These are phyloP conservation scores for Alternaria rosae DNA, from an alignment of 2,329 filamentous ascomycete species.

Conservation along the genomic window DNA sequence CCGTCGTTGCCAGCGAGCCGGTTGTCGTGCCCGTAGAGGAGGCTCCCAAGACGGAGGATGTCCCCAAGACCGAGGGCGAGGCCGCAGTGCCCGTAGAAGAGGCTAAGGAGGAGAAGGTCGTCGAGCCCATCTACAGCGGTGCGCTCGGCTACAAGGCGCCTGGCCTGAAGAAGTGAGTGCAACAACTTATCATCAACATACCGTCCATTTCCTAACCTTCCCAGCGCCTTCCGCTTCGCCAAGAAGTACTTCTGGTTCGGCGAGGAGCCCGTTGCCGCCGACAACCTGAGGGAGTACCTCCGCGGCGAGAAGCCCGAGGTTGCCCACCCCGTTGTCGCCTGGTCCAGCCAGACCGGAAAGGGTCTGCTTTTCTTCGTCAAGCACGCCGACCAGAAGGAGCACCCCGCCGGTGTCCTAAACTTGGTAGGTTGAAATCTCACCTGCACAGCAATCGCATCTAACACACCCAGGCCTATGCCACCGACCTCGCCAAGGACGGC, in stretches of 20 bases:
- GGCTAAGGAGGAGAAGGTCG: conserved; percentile 57
- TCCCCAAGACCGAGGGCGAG: conserved; percentile 46
- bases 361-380: conserved; percentile 92
- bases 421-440: conserved; percentile 66
- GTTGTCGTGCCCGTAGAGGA: conserved; percentile 53
- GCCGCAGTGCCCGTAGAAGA: conserved; percentile 43
- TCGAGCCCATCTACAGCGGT: conserved; percentile 80
- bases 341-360: conserved; percentile 93
- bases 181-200: not conserved
- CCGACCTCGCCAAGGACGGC: conserved; percentile 78
- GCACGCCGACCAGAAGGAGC: conserved; percentile 80
- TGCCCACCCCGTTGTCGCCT: conserved; percentile 81
- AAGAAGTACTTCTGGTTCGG: conserved; percentile 84
- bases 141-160: conserved; percentile 88
- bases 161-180: conserved; percentile 84
- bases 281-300: conserved; percentile 78
- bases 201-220: conserved; percentile 14
- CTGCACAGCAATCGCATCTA: conserved; percentile 20
- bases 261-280: conserved; percentile 73
- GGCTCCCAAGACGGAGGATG: conserved; percentile 53
- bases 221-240: conserved; percentile 83
- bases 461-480: conserved; percentile 65
- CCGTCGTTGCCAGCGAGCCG: conserved; percentile 43
- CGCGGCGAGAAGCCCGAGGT: conserved; percentile 86
- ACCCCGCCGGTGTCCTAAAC: conserved; percentile 82